Conservation (phyloP, 768 basidiomycete genomes). For the Amanita thiersii region DNA sequence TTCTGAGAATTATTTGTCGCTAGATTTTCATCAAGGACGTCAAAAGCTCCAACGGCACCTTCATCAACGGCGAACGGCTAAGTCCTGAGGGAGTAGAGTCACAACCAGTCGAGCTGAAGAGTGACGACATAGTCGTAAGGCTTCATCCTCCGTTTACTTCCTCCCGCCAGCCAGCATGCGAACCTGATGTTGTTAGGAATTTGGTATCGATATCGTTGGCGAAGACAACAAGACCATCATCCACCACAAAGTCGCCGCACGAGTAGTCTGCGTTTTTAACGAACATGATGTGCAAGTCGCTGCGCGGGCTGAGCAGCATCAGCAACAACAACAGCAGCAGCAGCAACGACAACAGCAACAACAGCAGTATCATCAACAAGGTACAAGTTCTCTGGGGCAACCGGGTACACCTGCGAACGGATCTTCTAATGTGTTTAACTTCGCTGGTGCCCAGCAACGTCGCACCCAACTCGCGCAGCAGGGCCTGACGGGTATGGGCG, state of each 20-base stretch:
- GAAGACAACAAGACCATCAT: conserved; percentile 98
- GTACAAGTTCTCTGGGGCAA: conserved; percentile 16
- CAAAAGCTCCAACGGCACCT: conserved; percentile 96
- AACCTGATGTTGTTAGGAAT: conserved; percentile 55
- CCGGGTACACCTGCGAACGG: conserved; percentile 12
- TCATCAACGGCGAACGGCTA: conserved; percentile 93
- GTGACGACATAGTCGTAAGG: conserved; percentile 91
- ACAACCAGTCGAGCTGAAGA: conserved; percentile 89
- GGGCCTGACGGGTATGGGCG: conserved; percentile 63
- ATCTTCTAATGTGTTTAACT: conserved; percentile 8
- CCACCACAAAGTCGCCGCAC: conserved; percentile 97
- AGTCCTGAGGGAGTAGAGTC: conserved; percentile 86
- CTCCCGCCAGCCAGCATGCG: conserved; percentile 10
- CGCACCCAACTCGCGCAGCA: conserved; percentile 52
- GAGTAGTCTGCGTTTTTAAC: conserved; percentile 81
- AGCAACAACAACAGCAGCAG: conserved; percentile 39
- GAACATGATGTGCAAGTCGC: conserved; percentile 79
- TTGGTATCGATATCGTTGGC: conserved; percentile 97
- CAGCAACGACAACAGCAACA: conserved; percentile 24
- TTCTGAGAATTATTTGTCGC: conserved; percentile 10
- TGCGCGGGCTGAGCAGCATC: conserved; percentile 62
- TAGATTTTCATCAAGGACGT: conserved; percentile 98
- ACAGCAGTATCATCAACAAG: conserved; percentile 15
- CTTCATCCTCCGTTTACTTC: conserved; percentile 3
- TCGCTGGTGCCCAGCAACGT: conserved; percentile 35